Evolutionary conservation across 2,329 filamentous ascomycete genomes (phyloP).

Genomic region (Fusarium continuum): DNA sequence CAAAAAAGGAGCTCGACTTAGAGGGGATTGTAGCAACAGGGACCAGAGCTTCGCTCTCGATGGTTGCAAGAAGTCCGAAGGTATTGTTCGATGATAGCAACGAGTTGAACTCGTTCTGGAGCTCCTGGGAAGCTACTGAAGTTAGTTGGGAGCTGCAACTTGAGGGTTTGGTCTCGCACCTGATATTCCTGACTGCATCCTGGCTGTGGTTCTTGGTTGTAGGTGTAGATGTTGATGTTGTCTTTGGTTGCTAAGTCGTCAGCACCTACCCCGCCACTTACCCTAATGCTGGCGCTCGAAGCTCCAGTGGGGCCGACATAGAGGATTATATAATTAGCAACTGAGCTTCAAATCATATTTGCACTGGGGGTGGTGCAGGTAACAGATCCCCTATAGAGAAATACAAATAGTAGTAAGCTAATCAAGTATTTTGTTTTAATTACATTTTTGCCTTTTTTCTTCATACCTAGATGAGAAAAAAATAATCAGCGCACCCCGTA

Average conservation of each 20-base stretch:
- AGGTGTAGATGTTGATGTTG: constrained; percentile 22
- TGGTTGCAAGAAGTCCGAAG: constrained; percentile 77
- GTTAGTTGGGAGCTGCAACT: constrained; percentile 2
- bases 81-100: constrained; percentile 69
- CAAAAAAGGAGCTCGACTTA: constrained; percentile 65
- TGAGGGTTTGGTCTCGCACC: constrained; percentile 56
- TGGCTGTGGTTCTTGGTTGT: constrained; percentile 19
- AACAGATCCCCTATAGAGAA: no score
- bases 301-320: constrained; percentile 37
- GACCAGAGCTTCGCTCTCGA: constrained; percentile 72
- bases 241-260: constrained; percentile 31
- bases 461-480: no score
- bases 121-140: constrained; percentile 75
- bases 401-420: no score
- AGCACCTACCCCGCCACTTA: constrained; percentile 43
- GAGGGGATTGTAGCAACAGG: constrained; percentile 66
- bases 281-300: constrained; percentile 21
- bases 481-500: no score
- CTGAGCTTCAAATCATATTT: no score
- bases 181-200: constrained; percentile 83
- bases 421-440: no score
- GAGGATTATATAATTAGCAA: no score
- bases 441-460: no score
- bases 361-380: no score
- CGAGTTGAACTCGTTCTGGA: constrained; percentile 75